These are phyloP conservation scores for Russula compacta DNA, from an alignment of 768 basidiomycete species.

Conservation along the genomic window DNA sequence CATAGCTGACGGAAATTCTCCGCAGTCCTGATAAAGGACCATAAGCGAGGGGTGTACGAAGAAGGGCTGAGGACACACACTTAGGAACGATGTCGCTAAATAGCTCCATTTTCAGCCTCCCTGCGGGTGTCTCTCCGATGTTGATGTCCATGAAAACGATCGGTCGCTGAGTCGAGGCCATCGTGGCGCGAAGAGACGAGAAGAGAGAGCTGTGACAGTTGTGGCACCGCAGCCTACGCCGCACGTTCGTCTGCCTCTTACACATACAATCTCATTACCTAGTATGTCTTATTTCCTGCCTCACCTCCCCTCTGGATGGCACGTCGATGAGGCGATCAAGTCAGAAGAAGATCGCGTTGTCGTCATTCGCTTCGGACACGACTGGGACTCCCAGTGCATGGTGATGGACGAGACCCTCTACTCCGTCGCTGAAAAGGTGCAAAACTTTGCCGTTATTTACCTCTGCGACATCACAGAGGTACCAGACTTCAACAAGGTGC, in stretches of 20 bases:
- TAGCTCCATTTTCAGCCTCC: constrained; percentile 93
- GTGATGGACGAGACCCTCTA: constrained; percentile 97
- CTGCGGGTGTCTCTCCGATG: constrained; percentile 94
- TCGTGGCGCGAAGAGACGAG: not conserved
- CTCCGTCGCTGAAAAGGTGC: constrained; percentile 87
- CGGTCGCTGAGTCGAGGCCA: constrained; percentile 49
- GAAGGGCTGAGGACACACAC: constrained; percentile 35
- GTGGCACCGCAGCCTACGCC: not conserved
- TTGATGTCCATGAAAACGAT: constrained; percentile 96
- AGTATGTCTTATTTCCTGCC: constrained; percentile 85
- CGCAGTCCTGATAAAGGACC: constrained; percentile 60
- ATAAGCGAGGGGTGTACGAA: not conserved
- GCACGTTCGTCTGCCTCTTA: not conserved
- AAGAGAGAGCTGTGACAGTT: not conserved
- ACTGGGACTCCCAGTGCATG: constrained; percentile 94
- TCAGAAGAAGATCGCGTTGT: constrained; percentile 96
- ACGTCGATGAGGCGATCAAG: constrained; percentile 98
- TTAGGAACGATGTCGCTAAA: constrained; percentile 95
- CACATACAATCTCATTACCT: not conserved
- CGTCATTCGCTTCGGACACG: constrained; percentile 89
- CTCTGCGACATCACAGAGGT: constrained; percentile 92
- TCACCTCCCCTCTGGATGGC: constrained; percentile 89
- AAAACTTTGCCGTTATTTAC: constrained; percentile 98
- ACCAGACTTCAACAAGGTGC: constrained; percentile 96
- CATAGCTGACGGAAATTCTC: constrained; percentile 98